Evolutionary conservation across 1,139 yeast species (phyloP), one percentile per base, ranked within the genome.

Genomic region (Meyerozyma carpophila): DNA sequence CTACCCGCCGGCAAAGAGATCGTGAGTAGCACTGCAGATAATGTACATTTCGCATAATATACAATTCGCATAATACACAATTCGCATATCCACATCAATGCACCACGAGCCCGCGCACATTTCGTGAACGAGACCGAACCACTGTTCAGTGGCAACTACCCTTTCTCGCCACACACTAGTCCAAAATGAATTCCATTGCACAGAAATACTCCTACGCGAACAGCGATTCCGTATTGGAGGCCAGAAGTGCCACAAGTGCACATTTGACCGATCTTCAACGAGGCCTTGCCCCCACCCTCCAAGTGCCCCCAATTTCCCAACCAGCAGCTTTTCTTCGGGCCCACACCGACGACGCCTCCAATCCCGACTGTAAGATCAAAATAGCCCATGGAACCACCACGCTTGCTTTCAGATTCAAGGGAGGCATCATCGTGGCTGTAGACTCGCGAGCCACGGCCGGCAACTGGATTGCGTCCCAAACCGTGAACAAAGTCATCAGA

Each of bases 361-460:
- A 91, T 62, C 96, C 96, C 24, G 97, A 90, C 62, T 89, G 95
- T 69, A 86, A 84, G 61, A 93, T 94, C 68, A 93, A 93, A 65
- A 87, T 93, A 59, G 96, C 97, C 25, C 99, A 93, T 67, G 99
- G 99, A 65, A 93, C 99, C 25, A 93, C 99, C 13, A 93, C 99
- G 6, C 75, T 93, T 55, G 97, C 98, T 8, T 93, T 94, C 70
- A 78, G 98, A 63, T 94, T 91, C 68, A 82, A 91, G 68, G 97
- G 93, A 18, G 99, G 99, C 28, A 91, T 93, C 55, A 74, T 93
- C 37, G 97, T 93, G 45, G 98, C 98, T 0, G 98, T 93, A 24
- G 98, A 93, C 69, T 90, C 97, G 29, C 81, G 98, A 67, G 98
- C 98, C 48, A 87, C 98, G n/a, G 96, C 95, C 10, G 98, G 98